Percentiles rank a stretch among this genome's conserved stretches.
Evolutionary conservation across 2,329 filamentous ascomycete genomes (phyloP).

Genomic region (Aspergillus carbonarius): DNA sequence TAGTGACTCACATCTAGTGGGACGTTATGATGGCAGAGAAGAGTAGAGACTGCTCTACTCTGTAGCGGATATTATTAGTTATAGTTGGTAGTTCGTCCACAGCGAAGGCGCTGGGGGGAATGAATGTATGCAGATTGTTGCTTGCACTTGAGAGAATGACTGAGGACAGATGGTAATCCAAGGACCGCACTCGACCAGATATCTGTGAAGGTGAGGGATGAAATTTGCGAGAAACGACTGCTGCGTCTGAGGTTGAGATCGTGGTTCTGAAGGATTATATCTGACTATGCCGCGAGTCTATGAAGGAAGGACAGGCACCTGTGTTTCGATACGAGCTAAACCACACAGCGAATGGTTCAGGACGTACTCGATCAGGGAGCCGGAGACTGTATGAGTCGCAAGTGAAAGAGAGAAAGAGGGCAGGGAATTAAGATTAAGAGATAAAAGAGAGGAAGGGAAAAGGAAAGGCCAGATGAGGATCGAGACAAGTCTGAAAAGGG

Average conservation of each 20-base stretch:
- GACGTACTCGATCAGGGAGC: conserved; percentile 24
- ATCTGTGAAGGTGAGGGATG: not conserved
- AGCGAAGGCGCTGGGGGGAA: conserved; percentile 12
- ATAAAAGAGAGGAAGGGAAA: conserved; percentile 24
- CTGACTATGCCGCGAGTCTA: conserved; percentile 20
- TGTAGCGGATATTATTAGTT: conserved; percentile 15
- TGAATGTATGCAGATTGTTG: conserved; percentile 33
- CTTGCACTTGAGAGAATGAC: conserved; percentile 36
- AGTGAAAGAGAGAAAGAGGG: conserved; percentile 26
- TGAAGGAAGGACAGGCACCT: conserved; percentile 38
- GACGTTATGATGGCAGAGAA: conserved; percentile 1
- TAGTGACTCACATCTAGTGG: conserved; percentile 10
- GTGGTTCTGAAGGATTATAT: conserved; percentile 20
- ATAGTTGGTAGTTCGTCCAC: conserved; percentile 11
- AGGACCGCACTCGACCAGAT: conserved; percentile 15
- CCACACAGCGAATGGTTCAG: conserved; percentile 16
- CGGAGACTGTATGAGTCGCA: conserved; percentile 23
- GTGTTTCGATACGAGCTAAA: conserved; percentile 24
- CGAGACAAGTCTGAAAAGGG: conserved; percentile 29
- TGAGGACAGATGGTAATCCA: conserved; percentile 11
- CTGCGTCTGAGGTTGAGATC: not conserved
- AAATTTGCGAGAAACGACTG: conserved; percentile 1
- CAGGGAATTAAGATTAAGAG: conserved; percentile 15
- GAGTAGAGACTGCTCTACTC: conserved; percentile 13
- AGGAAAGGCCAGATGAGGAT: conserved; percentile 33